Conservation (phyloP, 1,284 basidiomycete species). For the Ceratobasidium sp. region DNA sequence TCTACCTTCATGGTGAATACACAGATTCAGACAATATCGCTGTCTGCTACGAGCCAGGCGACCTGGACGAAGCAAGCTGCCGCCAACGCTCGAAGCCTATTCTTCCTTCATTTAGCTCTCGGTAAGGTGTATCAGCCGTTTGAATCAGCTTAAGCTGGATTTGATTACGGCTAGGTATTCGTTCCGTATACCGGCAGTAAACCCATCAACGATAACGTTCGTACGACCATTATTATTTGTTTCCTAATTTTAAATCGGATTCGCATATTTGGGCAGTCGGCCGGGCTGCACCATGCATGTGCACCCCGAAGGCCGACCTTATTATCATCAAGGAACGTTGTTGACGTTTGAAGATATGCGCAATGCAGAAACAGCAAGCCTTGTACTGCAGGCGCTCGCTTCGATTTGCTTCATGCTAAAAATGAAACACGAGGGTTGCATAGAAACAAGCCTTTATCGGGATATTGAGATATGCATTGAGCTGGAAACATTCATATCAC, state of each 20-base stretch:
- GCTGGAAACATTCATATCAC: neutral
- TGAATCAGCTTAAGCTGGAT: too few species aligned
- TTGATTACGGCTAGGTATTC: too few species aligned
- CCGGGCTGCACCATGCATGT: neutral
- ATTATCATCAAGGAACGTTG: constrained; percentile 21
- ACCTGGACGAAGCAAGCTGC: neutral
- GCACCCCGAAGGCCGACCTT: constrained; percentile 30
- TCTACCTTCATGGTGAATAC: neutral
- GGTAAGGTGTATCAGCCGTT: neutral
- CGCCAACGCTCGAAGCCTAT: constrained; percentile 6
- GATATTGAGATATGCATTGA: constrained; percentile 26
- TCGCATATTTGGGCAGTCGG: neutral
- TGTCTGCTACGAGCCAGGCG: neutral
- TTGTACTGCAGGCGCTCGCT: neutral
- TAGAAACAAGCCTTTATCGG: neutral
- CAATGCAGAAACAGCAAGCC: neutral
- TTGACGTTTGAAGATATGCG: constrained; percentile 20
- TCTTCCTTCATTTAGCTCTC: neutral
- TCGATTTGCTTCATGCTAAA: neutral
- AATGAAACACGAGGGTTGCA: neutral
- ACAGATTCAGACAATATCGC: neutral
- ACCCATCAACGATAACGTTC: neutral
- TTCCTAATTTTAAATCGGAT: too few species aligned
- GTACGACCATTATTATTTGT: neutral
- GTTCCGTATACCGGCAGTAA: neutral